Evolutionary conservation across 148 eudicot species (phyloP).

Genomic region (Vaccinium vitisidaea): DNA sequence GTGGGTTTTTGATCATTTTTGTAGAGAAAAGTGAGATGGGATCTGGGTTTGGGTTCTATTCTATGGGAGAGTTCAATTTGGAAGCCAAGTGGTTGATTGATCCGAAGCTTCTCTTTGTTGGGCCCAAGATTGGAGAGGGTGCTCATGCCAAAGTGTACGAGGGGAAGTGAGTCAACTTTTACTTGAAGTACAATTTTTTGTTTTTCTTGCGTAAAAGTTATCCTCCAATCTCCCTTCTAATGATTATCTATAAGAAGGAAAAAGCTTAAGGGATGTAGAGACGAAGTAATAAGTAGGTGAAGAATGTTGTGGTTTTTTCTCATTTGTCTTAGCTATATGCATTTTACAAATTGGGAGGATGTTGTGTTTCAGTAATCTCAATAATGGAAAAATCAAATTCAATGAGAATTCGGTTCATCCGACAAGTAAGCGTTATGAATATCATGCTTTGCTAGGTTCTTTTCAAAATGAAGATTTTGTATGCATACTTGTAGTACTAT

Average conservation of each 20-base stretch:
- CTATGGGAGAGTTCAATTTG: conserved; percentile 43
- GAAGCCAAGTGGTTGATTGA: conserved; percentile 66
- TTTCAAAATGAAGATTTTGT: neutral
- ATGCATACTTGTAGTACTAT: neutral
- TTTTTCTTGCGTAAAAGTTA: no score
- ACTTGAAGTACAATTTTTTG: neutral
- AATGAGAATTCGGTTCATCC: no score
- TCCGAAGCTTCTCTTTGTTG: conserved; percentile 64
- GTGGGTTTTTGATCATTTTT: neutral
- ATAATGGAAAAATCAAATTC: no score
- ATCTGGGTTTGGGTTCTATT: conserved; percentile 46
- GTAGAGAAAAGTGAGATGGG: conserved; percentile 33
- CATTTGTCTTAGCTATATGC: neutral
- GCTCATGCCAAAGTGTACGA: conserved; percentile 73
- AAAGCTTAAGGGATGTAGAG: neutral
- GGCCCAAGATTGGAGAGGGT: conserved; percentile 70
- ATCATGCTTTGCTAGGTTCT: no score
- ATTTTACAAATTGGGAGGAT: neutral
- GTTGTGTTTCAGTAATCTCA: neutral
- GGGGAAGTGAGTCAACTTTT: conserved; percentile 57
- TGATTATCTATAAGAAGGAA: neutral
- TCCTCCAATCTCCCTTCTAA: neutral
- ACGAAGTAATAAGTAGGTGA: neutral
- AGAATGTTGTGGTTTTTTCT: neutral
- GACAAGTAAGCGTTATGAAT: no score